Base-by-base conservation (phyloP, 2,329 filamentous ascomycete genomes). In the Rosellinia necatrix region DNA sequence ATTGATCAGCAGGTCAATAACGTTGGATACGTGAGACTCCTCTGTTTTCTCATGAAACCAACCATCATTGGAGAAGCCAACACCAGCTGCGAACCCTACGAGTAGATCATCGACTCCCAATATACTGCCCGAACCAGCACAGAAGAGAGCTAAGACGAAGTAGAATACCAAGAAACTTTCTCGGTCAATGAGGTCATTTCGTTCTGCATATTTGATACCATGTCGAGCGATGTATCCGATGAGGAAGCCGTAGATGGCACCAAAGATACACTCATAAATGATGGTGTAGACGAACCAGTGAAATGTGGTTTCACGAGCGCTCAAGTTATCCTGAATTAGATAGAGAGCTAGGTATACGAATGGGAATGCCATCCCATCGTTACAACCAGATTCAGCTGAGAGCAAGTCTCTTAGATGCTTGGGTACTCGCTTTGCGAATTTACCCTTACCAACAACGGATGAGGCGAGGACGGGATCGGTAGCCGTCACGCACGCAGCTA, bases 21-120 rank as follows among this genome's bases (percentile, higher is more conserved):
- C 94, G 84, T 99, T 97, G 72, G 93, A 97, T 8, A 99, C 94
- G 72, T 97, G 94, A 0, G 94, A 93, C 74, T 99, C 94, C 71
- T 99, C 94, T 0, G 94, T 99, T 80, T 97, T 97, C 70, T 97
- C 90, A 13, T 90, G 90, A 68, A 99, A 99, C 94, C 94, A 99
- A 63, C 94, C 94, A 70, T 99, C 94, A 73, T 99, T 99, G 66
- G 92, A 97, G 78, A 99, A 99, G 51, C 94, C 94, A n/a, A 99
- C 94, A 55, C 94, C 94, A 52, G 90, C 91, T 12, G 93, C 88
- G 68, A 99, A 99, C 34, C 94, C 94, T 34, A 99, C 91, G 3
- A 99, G 83, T 47, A 99, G 77, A 73, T 99, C 94, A 72, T 99
- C 94, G 67, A 97, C 81, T 46, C 94, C 94, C 40, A 99, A 78